Evolutionary conservation across 371 early-diverging fungal species (phyloP), one percentile per base, ranked within the genome.

Genomic region (Rozella allomycis): DNA sequence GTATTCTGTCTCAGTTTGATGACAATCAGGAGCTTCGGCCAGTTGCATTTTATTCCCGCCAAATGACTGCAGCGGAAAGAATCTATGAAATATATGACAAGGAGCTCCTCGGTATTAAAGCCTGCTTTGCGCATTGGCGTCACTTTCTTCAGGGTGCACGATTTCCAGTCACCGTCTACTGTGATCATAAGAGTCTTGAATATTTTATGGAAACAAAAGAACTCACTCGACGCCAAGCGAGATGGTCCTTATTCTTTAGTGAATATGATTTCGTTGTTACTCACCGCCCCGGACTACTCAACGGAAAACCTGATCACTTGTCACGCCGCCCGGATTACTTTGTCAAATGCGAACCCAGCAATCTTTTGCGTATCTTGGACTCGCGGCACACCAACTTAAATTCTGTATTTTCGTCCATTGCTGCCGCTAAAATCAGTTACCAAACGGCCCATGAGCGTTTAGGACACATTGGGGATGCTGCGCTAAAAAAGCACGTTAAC

Each of bases 101-200:
- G 33, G 65, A 70, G 34, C 17, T 63, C 7, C 36, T 66, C 1
- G 60, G 57, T 0, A 53, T 60, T 20, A 29, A 54, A 8, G 51
- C 41, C 2, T 23, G 45, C 2, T 47, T 67, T 13, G 33, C 51
- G 17, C 23, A 31, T 3, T 67, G 54, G 57, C 46, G 54, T 1
- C 58, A 45, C 23, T 63, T 49, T 34, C 43, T 67, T 0, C 35
- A 50, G 14, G 50, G 47, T 2, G 17, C 53, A 3, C 14, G 37
- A 9, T 28, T 31, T 26, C 38, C 19, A 1, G 33, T 54, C 18
- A 45, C 40, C 2, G 47, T 69, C 12, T 23, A 37, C 17, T 52
- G 60, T 3, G 65, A 69, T 38, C 63, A 69, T 30, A 48, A 50
- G 12, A 55, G 53, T 33, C 40, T 67, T 1, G 42, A 50, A 26